Evolutionary conservation across 1,139 yeast species (phyloP), one percentile per base, ranked within the genome.

Genomic region (Nakaseomyces kungkrabaensis): DNA sequence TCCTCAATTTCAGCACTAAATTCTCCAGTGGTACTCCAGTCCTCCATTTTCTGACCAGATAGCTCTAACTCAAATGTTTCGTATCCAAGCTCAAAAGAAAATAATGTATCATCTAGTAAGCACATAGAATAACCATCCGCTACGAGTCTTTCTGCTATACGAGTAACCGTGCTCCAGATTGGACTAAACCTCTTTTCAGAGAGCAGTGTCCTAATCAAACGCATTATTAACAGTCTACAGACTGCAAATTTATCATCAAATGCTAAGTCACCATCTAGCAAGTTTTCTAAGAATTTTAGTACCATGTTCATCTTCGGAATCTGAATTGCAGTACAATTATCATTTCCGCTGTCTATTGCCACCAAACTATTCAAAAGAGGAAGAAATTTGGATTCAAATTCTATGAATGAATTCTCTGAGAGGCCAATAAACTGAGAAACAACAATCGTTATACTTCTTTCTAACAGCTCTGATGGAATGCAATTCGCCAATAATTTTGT

Each of bases 361-460:
- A 81, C 62, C 56, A 83, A 75, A 52, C 73, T 71, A 47, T 72
- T 73, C 46, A 82, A 67, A n/a, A 80, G 60, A 0, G 79, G 67
- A 5, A 85, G 52, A 66, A 76, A 73, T 40, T 62, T 66, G 40
- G 78, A 61, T 0, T 84, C 85, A 1, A 61, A 61, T 1, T 59
- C 50, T 5, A 73, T 51, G 10, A 80, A 71, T 31, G 74, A 74
- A 1, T 68, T 60, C 1, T 72, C 59, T 46, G 68, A 72, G 1
- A 76, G 69, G 0, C 88, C 86, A 49, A 85, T 69, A 32, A 85
- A 65, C 54, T 82, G 89, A 1, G 90, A 79, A 9, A 81, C 79
- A n/a, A 78, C 70, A 53, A 72, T 73, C 4, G 42, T 26, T n/a
- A 25, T 10, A 26, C 42, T 38, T 55, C 81, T 83, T 53, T 88